Percentiles rank a stretch among this genome's conserved stretches.
phyloP scores from a whole-genome alignment of 2,329 filamentous ascomycete genomes.

The Colletotrichum siamense region DNA sequence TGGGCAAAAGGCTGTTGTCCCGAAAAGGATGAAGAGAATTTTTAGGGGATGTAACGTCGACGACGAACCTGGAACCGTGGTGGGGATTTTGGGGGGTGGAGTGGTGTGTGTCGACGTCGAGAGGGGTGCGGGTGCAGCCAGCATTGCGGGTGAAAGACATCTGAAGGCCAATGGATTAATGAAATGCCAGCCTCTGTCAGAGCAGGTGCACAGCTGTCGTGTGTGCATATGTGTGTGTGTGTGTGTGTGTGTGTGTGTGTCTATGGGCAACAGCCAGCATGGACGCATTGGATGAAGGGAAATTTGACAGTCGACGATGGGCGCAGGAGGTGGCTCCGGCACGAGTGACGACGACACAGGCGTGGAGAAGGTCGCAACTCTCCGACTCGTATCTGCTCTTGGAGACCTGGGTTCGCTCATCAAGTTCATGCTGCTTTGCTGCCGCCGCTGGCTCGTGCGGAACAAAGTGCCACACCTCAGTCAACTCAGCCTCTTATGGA shows the following conservation, averaged over 20 bases:
- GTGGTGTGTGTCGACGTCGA: not conserved
- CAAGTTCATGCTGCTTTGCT: slow-evolving; percentile 10
- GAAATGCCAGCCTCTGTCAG: not conserved
- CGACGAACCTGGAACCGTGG: slow-evolving; percentile 22
- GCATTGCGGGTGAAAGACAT: not conserved
- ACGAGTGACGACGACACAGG: not conserved
- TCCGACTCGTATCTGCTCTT: slow-evolving; percentile 12
- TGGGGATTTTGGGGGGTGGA: not conserved
- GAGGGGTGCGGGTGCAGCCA: not conserved
- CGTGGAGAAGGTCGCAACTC: slow-evolving; percentile 12
- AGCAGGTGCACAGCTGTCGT: not conserved
- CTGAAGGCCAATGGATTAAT: not conserved
- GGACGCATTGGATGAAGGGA: slow-evolving; percentile 9
- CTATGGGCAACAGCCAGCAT: not conserved
- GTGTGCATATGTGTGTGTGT: not conserved
- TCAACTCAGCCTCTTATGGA: slow-evolving; percentile 17
- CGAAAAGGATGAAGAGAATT: slow-evolving; percentile 12
- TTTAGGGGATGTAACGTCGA: slow-evolving; percentile 22
- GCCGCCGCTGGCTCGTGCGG: not conserved
- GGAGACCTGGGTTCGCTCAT: not conserved
- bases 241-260: not conserved
- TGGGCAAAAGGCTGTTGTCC: not conserved
- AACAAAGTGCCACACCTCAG: slow-evolving; percentile 4
- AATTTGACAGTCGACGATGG: slow-evolving; percentile 2
- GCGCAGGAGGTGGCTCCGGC: slow-evolving; percentile 14